Evolutionary conservation across 2,329 filamentous ascomycete species (phyloP), one percentile per base, ranked within the genome.

Genomic region (Sclerotiophoma versabilis): DNA sequence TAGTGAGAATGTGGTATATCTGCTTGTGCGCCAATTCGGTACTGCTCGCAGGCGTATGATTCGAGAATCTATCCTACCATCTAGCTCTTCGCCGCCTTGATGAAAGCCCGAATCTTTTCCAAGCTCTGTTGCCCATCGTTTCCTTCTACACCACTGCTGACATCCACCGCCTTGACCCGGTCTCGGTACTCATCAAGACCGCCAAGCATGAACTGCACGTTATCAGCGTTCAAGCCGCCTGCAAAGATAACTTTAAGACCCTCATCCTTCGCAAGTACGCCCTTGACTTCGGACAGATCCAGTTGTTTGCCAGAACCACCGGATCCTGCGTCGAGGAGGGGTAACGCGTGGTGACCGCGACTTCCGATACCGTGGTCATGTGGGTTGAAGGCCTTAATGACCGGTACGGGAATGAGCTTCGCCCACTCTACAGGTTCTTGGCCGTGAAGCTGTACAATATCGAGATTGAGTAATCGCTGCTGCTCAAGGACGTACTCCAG

Each of bases 391-490:
- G 88, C 90, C 62, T 87, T 88, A 60, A 99, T 87, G 5, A 99
- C 93, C 0, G 95, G 95, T 0, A 97, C 92, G 1, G 95, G 93
- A 42, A 99, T 92, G n/a, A 90, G 77, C 38, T 79, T 84, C 1
- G 93, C 88, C 93, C 93, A 99, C 73, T 99, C 95, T 4, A 97
- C 69, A 2, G 95, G 93, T 72, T 99, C 96, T 39, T 88, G 84
- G 8, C 95, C 96, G 70, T 99, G 95, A 2, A 99, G 84, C 72
- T 99, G 95, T 6, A 99, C 91, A 47, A 96, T 79, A 71, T 99
- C 95, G 36, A 99, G 84, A 38, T 83, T 81, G 61, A 96, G 87
- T 11, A 87, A 80, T 60, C 85, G 85, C 65, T 96, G 90, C 72
- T 93, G 86, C 59, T 87, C 84, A 44, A 98, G 80, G 6, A 99